phyloP scores from a whole-genome alignment of 805 yeast species.

The Wickerhamomyces alni region DNA sequence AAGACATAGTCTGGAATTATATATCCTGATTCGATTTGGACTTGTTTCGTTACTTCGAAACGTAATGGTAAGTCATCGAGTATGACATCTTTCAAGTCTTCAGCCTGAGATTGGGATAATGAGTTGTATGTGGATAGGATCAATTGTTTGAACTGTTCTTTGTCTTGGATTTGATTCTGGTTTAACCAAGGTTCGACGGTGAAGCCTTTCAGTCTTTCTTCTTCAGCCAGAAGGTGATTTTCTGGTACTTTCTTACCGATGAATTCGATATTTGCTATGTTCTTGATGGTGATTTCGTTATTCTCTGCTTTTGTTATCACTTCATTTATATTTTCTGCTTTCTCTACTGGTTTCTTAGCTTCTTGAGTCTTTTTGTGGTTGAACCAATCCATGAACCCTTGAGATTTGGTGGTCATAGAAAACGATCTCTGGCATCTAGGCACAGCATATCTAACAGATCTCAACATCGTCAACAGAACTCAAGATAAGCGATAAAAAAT shows the following conservation, averaged over 20 bases:
- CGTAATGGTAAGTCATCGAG: constrained; percentile 25
- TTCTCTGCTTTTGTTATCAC: constrained; percentile 32
- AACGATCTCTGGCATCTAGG: not conserved
- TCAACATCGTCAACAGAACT: not conserved
- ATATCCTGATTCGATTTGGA: constrained; percentile 33
- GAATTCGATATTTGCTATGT: constrained; percentile 21
- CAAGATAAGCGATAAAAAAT: too few relatives aligned
- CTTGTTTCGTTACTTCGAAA: constrained; percentile 27
- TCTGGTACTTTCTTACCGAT: constrained; percentile 18
- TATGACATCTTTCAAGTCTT: constrained; percentile 10
- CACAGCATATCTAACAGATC: not conserved
- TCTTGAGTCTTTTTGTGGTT: constrained; percentile 25
- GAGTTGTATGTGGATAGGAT: constrained; percentile 14
- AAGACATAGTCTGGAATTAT: constrained; percentile 31
- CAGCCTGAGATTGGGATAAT: constrained; percentile 5
- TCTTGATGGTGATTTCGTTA: constrained; percentile 19
- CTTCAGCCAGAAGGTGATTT: constrained; percentile 5
- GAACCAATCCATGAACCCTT: constrained; percentile 36
- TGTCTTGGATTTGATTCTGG: constrained; percentile 18
- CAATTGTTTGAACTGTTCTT: constrained; percentile 22
- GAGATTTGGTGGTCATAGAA: not conserved
- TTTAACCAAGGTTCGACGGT: constrained; percentile 31
- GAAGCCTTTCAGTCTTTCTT: constrained; percentile 19
- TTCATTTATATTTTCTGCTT: constrained; percentile 21
- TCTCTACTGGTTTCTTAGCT: constrained; percentile 9